A percentile compares a stretch with the other conserved stretches of the same genome.
phyloP scores from a whole-genome alignment of 2,329 filamentous ascomycete genomes.

The Monosporascus ibericus region DNA sequence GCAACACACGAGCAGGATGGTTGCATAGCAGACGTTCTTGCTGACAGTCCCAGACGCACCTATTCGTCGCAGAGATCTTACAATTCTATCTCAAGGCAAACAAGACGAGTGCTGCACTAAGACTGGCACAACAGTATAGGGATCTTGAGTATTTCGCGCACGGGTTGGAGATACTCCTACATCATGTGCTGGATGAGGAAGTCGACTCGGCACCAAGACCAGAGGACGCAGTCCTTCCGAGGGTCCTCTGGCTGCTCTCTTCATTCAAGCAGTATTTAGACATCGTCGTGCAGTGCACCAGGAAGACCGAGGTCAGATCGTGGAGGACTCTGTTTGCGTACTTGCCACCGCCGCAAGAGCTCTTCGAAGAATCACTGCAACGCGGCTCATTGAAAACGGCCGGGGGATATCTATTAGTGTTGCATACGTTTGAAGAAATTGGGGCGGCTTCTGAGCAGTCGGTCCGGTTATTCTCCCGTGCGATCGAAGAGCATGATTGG shows the following conservation, averaged over 20 bases:
- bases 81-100: conserved; percentile 71
- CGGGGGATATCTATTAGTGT: conserved; percentile 88
- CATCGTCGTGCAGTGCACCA: conserved; percentile 92
- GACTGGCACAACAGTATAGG: conserved; percentile 78
- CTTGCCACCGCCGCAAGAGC: conserved; percentile 79
- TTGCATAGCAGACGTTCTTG: background rate
- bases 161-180: conserved; percentile 83
- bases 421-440: conserved; percentile 75
- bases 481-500: conserved; percentile 84
- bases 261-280: conserved; percentile 84
- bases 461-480: conserved; percentile 72
- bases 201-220: conserved; percentile 66
- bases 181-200: conserved; percentile 90
- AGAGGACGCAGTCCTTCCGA: conserved; percentile 57
- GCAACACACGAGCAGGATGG: background rate
- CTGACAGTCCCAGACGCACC: conserved; percentile 60
- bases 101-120: conserved; percentile 73
- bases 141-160: conserved; percentile 88
- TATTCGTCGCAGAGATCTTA: conserved; percentile 85
- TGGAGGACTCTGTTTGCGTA: conserved; percentile 93
- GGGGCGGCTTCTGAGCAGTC: conserved; percentile 68
- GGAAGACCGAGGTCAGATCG: conserved; percentile 91
- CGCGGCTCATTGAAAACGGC: conserved; percentile 88
- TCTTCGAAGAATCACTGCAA: conserved; percentile 88
- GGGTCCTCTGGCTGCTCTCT: conserved; percentile 58